Base-by-base conservation (phyloP, 164 flowering plant species). In the Houttuynia cordata region DNA sequence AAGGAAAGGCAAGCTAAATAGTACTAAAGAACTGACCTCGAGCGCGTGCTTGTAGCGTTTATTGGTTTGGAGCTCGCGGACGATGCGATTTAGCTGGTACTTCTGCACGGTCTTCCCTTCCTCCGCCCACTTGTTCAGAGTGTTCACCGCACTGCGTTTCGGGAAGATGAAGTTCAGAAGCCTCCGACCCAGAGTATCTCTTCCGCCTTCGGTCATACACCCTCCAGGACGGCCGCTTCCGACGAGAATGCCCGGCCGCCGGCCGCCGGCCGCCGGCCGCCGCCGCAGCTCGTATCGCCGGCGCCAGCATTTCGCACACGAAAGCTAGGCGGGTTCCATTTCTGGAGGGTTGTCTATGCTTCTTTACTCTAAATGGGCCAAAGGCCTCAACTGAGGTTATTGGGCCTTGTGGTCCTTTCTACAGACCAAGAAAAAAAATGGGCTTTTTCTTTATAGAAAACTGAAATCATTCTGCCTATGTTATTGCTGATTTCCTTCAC, bases 11-110 rank as follows among this genome's bases (percentile, higher is more conserved):
- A 51, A 52, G 23, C 1, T 24, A 52, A 59, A 15, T 20, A 37
- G 8, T 9, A 19, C 14, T 59, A n/a, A n/a, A 52, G 24, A 37
- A 20, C 30, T 3, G 53, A 87, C 96, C 91, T 87, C 89, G 53
- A 91, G 86, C 1, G 95, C 95, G 68, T 85, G 92, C 62, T 86
- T 85, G 73, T 78, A 81, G 56, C 95, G 88, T 64, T 76, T 78
- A 62, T 76, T 71, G 69, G 79, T 85, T 19, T 95, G 80, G 7
- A 88, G 86, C 81, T 83, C 89, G 7, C 96, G 74, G 34, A 87
- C 87, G n/a, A 81, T 72, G 50, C 89, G 85, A 58, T 81, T 79
- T 72, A 91, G 85, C 71, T 85, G 84, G 70, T 83, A 91, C 67
- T 88, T 91, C 21, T 79, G 85, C n/a, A 79, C 80, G 0, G 60